Conservation (phyloP, 208 protist species). For the Chromosphaera perkinsii region DNA sequence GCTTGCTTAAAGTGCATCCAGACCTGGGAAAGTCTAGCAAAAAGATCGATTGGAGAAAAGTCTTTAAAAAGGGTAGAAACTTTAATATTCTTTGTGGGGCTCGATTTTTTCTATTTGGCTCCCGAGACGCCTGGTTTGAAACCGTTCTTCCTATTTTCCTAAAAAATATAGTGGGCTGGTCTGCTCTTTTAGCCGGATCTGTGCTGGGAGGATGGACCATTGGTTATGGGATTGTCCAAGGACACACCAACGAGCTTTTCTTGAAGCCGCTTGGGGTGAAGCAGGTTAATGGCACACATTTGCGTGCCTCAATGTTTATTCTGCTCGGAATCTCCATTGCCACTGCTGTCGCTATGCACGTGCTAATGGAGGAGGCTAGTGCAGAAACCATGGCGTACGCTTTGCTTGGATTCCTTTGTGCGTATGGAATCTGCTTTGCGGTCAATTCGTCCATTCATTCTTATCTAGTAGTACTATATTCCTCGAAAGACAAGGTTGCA, state of each 20-base stretch:
- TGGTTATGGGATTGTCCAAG: constrained; percentile 31
- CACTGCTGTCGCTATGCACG: constrained; percentile 10
- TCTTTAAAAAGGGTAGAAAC: constrained; percentile 5
- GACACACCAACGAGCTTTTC: constrained; percentile 20
- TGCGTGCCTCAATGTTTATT: too few species aligned
- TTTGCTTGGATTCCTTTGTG: constrained; percentile 4
- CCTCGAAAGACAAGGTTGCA: constrained; percentile 33
- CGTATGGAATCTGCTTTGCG: constrained; percentile 32
- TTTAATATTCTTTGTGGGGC: constrained; percentile 28
- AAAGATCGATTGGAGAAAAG: background rate
- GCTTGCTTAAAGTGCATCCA: background rate
- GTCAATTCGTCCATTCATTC: constrained; percentile 45
- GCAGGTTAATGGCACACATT: too few species aligned
- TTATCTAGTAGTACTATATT: constrained; percentile 32
- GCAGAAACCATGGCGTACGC: background rate
- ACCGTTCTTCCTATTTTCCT: constrained; percentile 36
- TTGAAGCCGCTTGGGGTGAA: constrained; percentile 7
- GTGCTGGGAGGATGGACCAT: constrained; percentile 31
- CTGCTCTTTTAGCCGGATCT: constrained; percentile 14
- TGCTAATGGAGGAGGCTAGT: background rate
- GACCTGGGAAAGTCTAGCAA: constrained; percentile 3
- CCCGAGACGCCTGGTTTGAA: constrained; percentile 43
- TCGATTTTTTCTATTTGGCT: constrained; percentile 32
- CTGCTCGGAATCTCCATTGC: constrained; percentile 8
- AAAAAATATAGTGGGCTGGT: constrained; percentile 7